A percentile compares a stretch with the other conserved stretches of the same genome.
Evolutionary conservation across 2,329 filamentous ascomycete species (phyloP).

Genomic region (Escovopsis weberi): DNA sequence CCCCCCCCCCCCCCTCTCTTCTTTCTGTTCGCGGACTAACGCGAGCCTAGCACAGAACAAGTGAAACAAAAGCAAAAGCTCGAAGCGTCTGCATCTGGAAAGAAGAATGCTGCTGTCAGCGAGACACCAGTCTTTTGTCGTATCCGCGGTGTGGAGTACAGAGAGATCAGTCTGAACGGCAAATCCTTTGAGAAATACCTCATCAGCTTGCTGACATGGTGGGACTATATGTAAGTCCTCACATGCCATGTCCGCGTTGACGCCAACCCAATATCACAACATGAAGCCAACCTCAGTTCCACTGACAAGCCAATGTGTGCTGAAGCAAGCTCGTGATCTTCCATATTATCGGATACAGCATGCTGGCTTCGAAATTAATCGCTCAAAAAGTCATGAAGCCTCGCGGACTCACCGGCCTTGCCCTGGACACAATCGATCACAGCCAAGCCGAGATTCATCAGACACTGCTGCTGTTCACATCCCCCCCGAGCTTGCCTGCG

Average conservation of each 20-base stretch:
- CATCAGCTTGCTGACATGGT: conserved; percentile 53
- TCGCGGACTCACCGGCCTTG: conserved; percentile 57
- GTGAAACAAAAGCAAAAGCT: conserved; percentile 51
- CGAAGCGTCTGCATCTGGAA: conserved; percentile 27
- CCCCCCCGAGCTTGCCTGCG: conserved; percentile 38
- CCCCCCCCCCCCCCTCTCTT: background rate
- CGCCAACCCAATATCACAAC: background rate
- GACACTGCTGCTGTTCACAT: conserved; percentile 17
- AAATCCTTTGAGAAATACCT: conserved; percentile 54
- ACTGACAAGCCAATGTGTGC: background rate
- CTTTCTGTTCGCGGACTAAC: background rate
- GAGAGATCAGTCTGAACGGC: conserved; percentile 61
- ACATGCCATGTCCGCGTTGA: background rate
- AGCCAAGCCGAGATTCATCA: conserved; percentile 46
- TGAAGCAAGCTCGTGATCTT: conserved; percentile 37
- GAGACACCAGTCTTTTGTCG: conserved; percentile 40
- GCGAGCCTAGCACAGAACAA: conserved; percentile 49
- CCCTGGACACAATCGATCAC: conserved; percentile 52
- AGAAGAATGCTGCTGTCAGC: conserved; percentile 26
- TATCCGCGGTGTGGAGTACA: conserved; percentile 49
- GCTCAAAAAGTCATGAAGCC: conserved; percentile 56
- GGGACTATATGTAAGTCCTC: conserved; percentile 40
- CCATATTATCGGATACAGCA: conserved; percentile 51
- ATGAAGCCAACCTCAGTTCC: no score
- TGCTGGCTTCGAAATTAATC: conserved; percentile 55